Evolutionary conservation across 805 yeast species (phyloP), one percentile per base, ranked within the genome.

Genomic region (Lachancea nothofagi): DNA sequence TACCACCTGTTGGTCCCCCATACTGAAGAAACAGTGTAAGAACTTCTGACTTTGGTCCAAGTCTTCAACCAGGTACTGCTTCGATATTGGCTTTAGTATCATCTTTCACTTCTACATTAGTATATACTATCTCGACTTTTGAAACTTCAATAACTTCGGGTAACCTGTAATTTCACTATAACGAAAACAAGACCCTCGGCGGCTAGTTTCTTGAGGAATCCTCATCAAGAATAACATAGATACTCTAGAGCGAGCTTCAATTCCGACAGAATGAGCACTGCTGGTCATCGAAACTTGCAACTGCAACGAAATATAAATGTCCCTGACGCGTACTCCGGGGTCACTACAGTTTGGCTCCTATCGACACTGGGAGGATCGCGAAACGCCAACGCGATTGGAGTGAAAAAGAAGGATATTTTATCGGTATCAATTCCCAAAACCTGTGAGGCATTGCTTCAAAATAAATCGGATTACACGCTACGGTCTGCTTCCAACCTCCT

Each of bases 291-390:
- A 10, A 22, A 13, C 4, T 15, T 36, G 10, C 33, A 29, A 7
- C 21, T 38, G 17, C 42, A 33, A 15, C 29, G 42, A 20, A 18
- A n/a, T n/a, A 28, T n/a, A 5, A 38, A 22, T 8, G 29, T 25
- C 8, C 27, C 28, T 12, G 43, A 29, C 8, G 25, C 22, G 6
- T 29, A 29, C 12, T 33, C 38, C 3, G 43, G 43, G 5, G 39
- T 60, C 2, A 50, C 62, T 1, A 58, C 60, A 2, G 49, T 57
- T 7, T 60, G 65, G 65, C 29, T 59, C n/a, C 43, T 60, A 13
- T 52, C 63, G 2, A 53, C 54, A 1, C 29, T 59, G 8, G 63
- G 61, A 2, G 46, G 37, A 17, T 40, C 51, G 25, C 32, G 36
- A 9, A 22, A 36, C 18, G 19, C 24, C 22, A 29, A 38, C 27